Evolutionary conservation across 2,329 filamentous ascomycete species (phyloP).

Genomic region (Atkinsonella hypoxylon): DNA sequence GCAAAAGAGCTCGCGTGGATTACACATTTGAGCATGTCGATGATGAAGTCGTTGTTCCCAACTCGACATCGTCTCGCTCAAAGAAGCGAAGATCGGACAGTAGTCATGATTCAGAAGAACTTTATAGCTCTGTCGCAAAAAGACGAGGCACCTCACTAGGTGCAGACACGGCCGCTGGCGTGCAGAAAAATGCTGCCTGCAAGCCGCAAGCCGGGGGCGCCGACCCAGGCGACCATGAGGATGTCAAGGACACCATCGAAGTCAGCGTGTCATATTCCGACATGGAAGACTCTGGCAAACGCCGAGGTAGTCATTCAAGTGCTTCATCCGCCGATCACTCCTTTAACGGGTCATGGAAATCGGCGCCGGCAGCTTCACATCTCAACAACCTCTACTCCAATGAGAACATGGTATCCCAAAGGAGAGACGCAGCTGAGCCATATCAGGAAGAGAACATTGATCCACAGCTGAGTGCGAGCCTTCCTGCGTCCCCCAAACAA

Average conservation of each 20-base stretch:
- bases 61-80: conserved; percentile 22
- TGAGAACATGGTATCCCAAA: not conserved
- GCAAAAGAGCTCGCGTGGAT: conserved; percentile 44
- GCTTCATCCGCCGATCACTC: conserved; percentile 18
- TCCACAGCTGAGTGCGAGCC: conserved; percentile 5
- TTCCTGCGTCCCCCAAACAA: not conserved
- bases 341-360: conserved; percentile 10
- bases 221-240: conserved; percentile 29
- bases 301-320: conserved; percentile 15
- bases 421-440: not conserved
- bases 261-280: conserved; percentile 33
- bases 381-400: not conserved
- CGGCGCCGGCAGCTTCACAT: conserved; percentile 6
- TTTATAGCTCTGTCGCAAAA: conserved; percentile 17
- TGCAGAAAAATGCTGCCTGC: conserved; percentile 28
- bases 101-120: conserved; percentile 23
- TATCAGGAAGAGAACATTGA: conserved; percentile 5
- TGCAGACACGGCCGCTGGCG: conserved; percentile 22
- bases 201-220: conserved; percentile 23
- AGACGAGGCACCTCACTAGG: conserved; percentile 26
- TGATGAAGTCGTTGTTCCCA: conserved; percentile 30
- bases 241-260: conserved; percentile 46
- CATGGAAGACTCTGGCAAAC: conserved; percentile 18
- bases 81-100: conserved; percentile 26
- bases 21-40: conserved; percentile 43